Base-by-base conservation (phyloP, 805 yeast species). In the Isabelozyma pseudorhagii region DNA sequence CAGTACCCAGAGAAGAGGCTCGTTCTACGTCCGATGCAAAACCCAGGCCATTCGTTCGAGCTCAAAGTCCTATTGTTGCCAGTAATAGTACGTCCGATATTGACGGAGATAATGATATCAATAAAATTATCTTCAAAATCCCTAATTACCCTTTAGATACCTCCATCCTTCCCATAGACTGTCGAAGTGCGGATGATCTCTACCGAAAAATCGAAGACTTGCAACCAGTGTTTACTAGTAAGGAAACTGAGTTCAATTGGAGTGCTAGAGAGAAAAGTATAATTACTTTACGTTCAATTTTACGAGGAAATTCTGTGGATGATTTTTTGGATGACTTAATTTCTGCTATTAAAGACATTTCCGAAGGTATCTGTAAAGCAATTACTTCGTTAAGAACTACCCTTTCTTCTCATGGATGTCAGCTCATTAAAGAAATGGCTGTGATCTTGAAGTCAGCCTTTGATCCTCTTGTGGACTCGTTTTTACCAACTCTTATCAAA, bases 181-280 rank as follows among this genome's bases (percentile, higher is more conserved):
- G 67, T 39, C 62, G 62, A 10, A 60, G 38, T 56, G 44, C 53
- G 4, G 61, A 62, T 17, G 52, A 54, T 3, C 46, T 74, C 13
- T 44, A 53, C 34, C 51, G 48, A 13, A 46, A 53, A 4, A 28
- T 65, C 5, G 48, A 57, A 8, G 62, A 54, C 1, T 48, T 64
- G 41, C 9, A 42, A 1, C 66, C 69, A 1, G 55, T 57, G 11
- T 91, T 93, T 58, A 79, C 75, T 8, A 87, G 85, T 5, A 75
- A 85, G 59, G 99, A 94, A 64, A 87, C 96, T 0, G 99, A 94
- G 61, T 77, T 78, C 50, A 94, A 94, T 62, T 94, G 99, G 99
- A 67, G 73, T 18, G 56, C 59, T 0, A 77, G 99, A 60, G 97
- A 92, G 57, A 76, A 78, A 46, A 71, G 72, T 45, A 78, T 90